These are phyloP conservation scores for Clonostachys solani DNA, from an alignment of 2,329 filamentous ascomycete genomes.

Conservation along the genomic window DNA sequence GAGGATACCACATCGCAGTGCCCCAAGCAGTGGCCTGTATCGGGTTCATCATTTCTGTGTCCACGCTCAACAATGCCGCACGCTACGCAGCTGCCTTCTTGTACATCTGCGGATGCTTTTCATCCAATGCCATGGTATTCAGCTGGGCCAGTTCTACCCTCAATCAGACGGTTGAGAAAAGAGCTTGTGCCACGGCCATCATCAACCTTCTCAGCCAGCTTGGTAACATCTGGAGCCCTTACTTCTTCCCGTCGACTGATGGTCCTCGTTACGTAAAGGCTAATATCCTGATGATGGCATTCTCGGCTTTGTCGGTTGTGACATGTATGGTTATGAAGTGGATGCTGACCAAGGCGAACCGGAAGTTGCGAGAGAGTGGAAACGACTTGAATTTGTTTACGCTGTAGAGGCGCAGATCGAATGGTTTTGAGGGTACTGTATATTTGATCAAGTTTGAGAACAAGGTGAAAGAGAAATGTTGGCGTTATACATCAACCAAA, in stretches of 20 bases:
- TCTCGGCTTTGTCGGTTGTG: conserved; percentile 3
- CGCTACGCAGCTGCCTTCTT: conserved; percentile 20
- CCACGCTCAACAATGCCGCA: conserved; percentile 46
- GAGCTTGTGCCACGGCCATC: conserved; percentile 13
- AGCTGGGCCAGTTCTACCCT: conserved; percentile 10
- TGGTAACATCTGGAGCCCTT: conserved; percentile 17
- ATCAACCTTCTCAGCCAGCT: conserved; percentile 12
- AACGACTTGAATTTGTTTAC: not conserved
- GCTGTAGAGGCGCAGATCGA: not conserved
- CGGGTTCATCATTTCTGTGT: conserved; percentile 55
- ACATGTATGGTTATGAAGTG: conserved; percentile 8
- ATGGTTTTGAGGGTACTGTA: too few relatives aligned
- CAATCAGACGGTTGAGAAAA: conserved; percentile 14
- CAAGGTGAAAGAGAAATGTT: too few relatives aligned
- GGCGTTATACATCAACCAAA: too few relatives aligned
- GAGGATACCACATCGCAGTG: conserved; percentile 53
- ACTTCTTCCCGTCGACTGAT: conserved; percentile 15
- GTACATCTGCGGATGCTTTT: conserved; percentile 11
- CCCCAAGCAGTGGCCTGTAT: conserved; percentile 50
- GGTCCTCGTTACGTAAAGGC: conserved; percentile 14
- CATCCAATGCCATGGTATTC: conserved; percentile 10
- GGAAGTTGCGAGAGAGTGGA: conserved; percentile 6
- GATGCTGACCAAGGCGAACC: conserved; percentile 8
- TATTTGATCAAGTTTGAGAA: too few relatives aligned
- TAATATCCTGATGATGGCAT: conserved; percentile 13